Percentiles rank a stretch among this genome's conserved stretches.
phyloP scores from a whole-genome alignment of 352 stramenopile species.

The Phytopythium ostracodes region DNA sequence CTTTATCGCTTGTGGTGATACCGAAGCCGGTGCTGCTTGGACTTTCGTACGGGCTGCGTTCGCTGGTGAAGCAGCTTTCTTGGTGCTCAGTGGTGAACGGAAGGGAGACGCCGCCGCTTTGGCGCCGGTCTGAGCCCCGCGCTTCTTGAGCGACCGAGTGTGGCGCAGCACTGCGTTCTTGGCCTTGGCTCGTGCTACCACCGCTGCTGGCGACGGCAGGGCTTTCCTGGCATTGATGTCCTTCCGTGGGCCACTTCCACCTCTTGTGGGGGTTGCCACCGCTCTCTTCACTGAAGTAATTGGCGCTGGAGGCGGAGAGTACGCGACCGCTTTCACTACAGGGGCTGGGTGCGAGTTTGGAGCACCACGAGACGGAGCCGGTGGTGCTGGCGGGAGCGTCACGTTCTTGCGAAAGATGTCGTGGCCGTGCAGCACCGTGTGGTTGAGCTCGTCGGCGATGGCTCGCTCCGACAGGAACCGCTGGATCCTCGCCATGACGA shows the following conservation, averaged over 20 bases:
- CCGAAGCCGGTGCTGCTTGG: background rate
- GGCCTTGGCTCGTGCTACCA: background rate
- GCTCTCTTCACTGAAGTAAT: background rate
- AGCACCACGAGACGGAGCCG: background rate
- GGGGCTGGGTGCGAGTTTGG: background rate
- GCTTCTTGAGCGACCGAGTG: constrained; percentile 14
- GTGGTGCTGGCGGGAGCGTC: background rate
- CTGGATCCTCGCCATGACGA: constrained; percentile 65
- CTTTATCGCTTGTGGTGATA: background rate
- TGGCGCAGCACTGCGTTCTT: constrained; percentile 5
- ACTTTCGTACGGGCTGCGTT: background rate
- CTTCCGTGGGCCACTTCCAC: background rate
- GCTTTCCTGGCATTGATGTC: background rate
- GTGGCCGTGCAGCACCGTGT: constrained; percentile 71
- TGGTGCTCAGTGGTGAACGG: background rate
- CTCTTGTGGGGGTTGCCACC: background rate
- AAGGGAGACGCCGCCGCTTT: background rate
- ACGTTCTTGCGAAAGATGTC: constrained; percentile 52
- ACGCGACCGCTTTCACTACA: background rate
- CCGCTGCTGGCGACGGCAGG: background rate
- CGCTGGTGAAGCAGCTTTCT: background rate
- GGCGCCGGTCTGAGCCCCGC: background rate
- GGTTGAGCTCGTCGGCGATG: constrained; percentile 51
- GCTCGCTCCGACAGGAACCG: constrained; percentile 52
- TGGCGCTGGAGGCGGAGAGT: background rate